Base-by-base conservation (phyloP, 345 rosid genomes). In the Sonneratia caseolaris region DNA sequence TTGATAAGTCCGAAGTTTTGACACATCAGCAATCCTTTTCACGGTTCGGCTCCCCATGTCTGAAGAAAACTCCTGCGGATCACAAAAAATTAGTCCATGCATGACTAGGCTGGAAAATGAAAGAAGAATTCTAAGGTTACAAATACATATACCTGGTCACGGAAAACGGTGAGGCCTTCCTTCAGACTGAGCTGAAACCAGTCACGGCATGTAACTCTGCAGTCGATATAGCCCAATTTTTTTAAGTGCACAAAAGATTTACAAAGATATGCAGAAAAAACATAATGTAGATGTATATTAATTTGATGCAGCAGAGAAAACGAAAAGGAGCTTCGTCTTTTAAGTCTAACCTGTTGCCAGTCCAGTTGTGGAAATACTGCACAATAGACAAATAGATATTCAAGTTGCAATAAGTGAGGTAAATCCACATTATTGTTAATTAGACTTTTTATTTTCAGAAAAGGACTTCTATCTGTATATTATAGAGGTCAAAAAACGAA, bases 361-460 rank as follows among this genome's bases (percentile, higher is more conserved):
- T 96, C 99, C 99, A 96, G 79, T 96, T 96, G 89, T 96, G 98
- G 84, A 96, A 96, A 80, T 92, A 96, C 99, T 96, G 88, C 89
- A 86, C 47, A 71, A 51, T 21, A 77, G 40, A 81, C 37, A 55
- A 72, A 48, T 68, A 70, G 70, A 79, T 9, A 75, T 68, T 40
- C 56, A 75, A 77, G 73, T 55, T 35, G 57, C 14, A 67, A 51
- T 69, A 47, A 47, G 73, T 85, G 19, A 67, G 64, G 14, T 53
- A 21, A 27, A n/a, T 12, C 49, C n/a, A n/a, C 22, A 67, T 78
- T 3, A 57, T 49, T 24, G 13, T 62, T 62, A 24, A 22, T 61
- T 24, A 53, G 36, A 21, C 9, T 47, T 13, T 47, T 47, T 47
- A 8, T 53, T 53, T 62, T 62, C 19, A 12, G 7, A 24, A 12